Evolutionary conservation across 371 early-diverging fungal genomes (phyloP).

Genomic region (Saksenaea vasiformis): DNA sequence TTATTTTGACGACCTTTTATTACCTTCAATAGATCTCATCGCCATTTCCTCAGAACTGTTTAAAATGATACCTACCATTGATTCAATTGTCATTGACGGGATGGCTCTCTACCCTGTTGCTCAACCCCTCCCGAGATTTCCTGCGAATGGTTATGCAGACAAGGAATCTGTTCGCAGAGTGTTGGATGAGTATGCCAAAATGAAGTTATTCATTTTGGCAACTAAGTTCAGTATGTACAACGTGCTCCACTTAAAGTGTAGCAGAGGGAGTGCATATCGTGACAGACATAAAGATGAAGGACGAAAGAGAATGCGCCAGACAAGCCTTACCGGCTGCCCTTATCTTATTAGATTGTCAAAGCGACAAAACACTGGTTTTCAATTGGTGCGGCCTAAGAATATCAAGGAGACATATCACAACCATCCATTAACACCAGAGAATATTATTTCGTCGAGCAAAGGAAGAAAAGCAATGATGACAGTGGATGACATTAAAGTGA

Average conservation of each 20-base stretch:
- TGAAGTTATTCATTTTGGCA: neutral
- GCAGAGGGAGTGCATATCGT: neutral
- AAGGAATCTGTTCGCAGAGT: neutral
- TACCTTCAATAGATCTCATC: too few relatives aligned
- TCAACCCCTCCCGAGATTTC: neutral
- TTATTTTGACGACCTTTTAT: too few relatives aligned
- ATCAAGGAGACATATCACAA: neutral
- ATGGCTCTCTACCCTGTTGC: neutral
- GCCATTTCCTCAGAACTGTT: neutral
- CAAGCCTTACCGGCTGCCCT: neutral
- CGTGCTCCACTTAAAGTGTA: neutral
- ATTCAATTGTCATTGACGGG: neutral
- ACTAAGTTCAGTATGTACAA: neutral
- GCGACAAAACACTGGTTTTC: neutral
- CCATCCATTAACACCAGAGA: neutral
- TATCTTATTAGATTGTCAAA: neutral
- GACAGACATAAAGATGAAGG: neutral
- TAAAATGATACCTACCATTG: neutral
- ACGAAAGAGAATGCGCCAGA: neutral
- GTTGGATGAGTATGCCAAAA: neutral
- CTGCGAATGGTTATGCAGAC: neutral
- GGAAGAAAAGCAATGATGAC: neutral
- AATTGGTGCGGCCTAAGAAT: neutral
- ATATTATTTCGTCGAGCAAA: neutral
- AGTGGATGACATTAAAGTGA: neutral